phyloP scores from a whole-genome alignment of 306 rosid genomes.

The Citrullus amarus region DNA sequence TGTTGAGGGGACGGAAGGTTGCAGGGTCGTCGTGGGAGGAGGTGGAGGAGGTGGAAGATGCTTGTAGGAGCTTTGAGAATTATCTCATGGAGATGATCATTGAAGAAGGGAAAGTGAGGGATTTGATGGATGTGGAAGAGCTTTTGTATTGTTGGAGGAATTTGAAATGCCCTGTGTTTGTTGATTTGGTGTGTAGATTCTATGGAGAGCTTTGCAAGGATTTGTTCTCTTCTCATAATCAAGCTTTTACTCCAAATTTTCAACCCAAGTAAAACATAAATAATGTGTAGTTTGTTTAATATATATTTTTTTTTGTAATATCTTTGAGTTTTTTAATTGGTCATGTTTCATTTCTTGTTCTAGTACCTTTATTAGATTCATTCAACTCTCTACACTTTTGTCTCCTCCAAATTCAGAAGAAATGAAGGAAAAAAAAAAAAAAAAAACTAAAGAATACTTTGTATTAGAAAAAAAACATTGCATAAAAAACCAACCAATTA shows the following conservation, averaged over 20 bases:
- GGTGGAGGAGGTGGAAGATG: constrained; percentile 49
- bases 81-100: constrained; percentile 81
- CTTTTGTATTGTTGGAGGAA: constrained; percentile 78
- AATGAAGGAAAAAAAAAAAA: no score
- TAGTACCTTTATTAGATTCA: no score
- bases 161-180: constrained; percentile 59
- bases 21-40: not conserved
- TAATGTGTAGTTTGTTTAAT: no score
- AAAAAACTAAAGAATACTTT: no score
- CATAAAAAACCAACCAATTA: no score
- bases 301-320: not conserved
- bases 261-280: not conserved
- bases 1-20: constrained; percentile 7
- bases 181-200: constrained; percentile 66
- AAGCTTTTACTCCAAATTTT: constrained; percentile 11
- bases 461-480: no score
- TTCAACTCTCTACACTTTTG: no score
- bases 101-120: constrained; percentile 67
- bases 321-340: no score
- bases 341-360: no score
- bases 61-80: constrained; percentile 85
- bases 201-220: constrained; percentile 92
- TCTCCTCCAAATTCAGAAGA: no score
- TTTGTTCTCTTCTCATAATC: constrained; percentile 44
- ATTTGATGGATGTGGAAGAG: constrained; percentile 77